These are phyloP conservation scores for Astrothelium subdiscretum DNA, from an alignment of 495 filamentous ascomycete species.

Conservation along the genomic window DNA sequence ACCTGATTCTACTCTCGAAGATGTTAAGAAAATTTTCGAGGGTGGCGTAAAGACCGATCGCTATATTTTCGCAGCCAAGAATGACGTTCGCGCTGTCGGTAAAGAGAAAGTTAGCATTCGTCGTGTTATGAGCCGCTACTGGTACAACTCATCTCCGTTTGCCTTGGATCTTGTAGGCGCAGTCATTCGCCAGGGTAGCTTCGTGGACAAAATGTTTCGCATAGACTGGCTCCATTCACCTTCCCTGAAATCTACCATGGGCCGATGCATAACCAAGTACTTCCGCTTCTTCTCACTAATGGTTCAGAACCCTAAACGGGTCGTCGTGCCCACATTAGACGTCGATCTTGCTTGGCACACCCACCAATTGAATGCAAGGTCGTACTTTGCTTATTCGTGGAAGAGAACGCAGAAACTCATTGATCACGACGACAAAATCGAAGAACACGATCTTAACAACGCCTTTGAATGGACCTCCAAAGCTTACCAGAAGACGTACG, in stretches of 20 bases:
- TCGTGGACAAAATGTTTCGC: constrained; percentile 71
- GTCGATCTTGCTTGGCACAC: constrained; percentile 81
- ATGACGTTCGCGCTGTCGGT: neutral
- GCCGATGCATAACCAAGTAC: constrained; percentile 58
- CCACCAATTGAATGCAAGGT: constrained; percentile 48
- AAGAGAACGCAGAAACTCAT: constrained; percentile 41
- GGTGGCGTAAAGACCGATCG: neutral
- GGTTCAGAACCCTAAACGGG: constrained; percentile 35
- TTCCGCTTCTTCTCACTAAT: constrained; percentile 58
- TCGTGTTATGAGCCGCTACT: constrained; percentile 70
- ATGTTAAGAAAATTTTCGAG: neutral
- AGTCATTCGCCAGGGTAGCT: constrained; percentile 68
- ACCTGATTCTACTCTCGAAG: neutral
- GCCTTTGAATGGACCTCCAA: constrained; percentile 68
- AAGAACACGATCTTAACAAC: constrained; percentile 45
- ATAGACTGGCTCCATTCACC: constrained; percentile 69
- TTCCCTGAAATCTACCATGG: constrained; percentile 50
- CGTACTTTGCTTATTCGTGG: constrained; percentile 50
- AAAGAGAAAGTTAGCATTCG: constrained; percentile 43
- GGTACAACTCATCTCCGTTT: constrained; percentile 61
- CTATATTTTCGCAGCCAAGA: neutral
- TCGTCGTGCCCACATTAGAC: constrained; percentile 72
- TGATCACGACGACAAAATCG: constrained; percentile 81
- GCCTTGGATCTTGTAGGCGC: constrained; percentile 66
- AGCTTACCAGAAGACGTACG: constrained; percentile 49